Evolutionary conservation across 768 basidiomycete genomes (phyloP).

Genomic region (Suillus variegatus): DNA sequence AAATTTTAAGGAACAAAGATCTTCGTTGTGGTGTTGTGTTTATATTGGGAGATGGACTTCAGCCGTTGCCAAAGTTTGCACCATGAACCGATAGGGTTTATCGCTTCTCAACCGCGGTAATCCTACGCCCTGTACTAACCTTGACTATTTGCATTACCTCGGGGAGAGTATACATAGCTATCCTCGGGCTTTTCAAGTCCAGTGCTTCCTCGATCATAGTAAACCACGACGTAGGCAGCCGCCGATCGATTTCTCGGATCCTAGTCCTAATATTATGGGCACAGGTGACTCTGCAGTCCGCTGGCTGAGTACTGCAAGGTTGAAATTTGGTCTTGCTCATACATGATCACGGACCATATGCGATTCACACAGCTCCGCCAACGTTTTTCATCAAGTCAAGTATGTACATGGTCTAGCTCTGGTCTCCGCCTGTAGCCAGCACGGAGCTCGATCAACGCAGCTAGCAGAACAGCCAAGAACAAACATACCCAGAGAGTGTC

Average conservation of each 20-base stretch:
- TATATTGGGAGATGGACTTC: background rate
- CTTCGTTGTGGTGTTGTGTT: background rate
- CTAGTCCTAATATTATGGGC: background rate
- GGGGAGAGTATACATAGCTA: background rate
- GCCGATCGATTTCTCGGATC: background rate
- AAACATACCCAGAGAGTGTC: background rate
- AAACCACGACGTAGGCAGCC: conserved; percentile 5
- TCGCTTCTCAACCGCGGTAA: background rate
- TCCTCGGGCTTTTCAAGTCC: background rate
- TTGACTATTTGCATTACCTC: background rate
- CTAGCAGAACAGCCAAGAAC: background rate
- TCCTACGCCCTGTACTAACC: background rate
- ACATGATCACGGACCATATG: background rate
- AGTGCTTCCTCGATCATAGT: background rate
- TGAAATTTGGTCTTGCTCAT: background rate
- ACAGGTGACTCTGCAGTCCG: background rate
- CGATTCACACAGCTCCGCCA: conserved; percentile 1
- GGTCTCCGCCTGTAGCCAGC: background rate
- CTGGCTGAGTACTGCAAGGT: background rate
- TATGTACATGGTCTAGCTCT: background rate
- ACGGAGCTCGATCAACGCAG: background rate
- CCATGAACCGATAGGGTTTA: background rate
- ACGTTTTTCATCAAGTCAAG: background rate
- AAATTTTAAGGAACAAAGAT: background rate
- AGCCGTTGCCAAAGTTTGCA: background rate